phyloP scores from a whole-genome alignment of 192 early-diverging fungal species.

The Umbelopsis vinacea region DNA sequence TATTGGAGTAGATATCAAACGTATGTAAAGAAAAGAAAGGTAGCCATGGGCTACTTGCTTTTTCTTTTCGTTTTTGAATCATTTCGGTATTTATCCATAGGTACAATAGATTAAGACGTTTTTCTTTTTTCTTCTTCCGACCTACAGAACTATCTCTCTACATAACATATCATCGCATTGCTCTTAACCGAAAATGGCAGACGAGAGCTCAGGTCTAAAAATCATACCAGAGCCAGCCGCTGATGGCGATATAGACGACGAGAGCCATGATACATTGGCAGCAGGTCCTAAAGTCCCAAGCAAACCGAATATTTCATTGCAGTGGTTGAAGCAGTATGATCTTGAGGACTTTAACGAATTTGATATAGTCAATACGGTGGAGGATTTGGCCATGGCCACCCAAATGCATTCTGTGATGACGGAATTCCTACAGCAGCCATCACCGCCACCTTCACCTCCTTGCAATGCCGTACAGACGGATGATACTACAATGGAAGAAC shows the following conservation, averaged over 20 bases:
- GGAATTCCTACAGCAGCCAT: not conserved
- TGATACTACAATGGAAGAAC: not conserved
- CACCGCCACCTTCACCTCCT: not conserved
- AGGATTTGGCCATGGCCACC: not conserved
- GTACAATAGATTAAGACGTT: not conserved
- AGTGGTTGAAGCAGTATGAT: conserved; percentile 5
- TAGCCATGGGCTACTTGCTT: no score
- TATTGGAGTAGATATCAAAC: conserved; percentile 2
- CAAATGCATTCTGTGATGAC: not conserved
- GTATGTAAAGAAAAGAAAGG: not conserved
- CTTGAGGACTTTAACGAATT: not conserved
- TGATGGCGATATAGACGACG: not conserved
- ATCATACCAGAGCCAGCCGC: not conserved
- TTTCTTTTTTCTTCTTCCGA: not conserved
- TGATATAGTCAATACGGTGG: conserved; percentile 13
- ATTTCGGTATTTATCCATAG: no score
- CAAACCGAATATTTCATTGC: not conserved
- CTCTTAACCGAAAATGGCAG: not conserved
- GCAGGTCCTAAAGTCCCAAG: not conserved
- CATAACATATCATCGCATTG: not conserved
- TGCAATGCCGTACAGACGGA: conserved; percentile 1
- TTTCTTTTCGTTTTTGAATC: no score
- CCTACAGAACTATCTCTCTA: conserved; percentile 6
- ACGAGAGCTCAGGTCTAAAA: conserved; percentile 8
- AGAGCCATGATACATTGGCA: not conserved